Evolutionary conservation across 306 rosid species (phyloP), one percentile per base, ranked within the genome.

Genomic region (Trichosanthes cucumerina): DNA sequence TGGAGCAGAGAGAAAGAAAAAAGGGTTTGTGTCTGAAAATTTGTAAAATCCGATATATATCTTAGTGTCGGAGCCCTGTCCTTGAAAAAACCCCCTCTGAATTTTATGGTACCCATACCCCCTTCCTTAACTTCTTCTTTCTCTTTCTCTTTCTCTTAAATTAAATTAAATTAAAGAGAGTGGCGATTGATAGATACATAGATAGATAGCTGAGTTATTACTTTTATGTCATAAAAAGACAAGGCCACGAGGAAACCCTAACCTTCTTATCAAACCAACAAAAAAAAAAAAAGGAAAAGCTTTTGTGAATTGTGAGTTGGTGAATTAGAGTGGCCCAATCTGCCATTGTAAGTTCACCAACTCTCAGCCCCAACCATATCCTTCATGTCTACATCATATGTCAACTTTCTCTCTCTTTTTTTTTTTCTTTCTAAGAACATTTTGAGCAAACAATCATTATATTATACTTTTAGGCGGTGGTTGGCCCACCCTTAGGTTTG

Each of bases 381-480:
- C 80, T 74, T 60, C 57, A 58, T 60, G 80, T 77, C 80, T 77
- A 59, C 68, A 77, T 77, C 80, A 77, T 71, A 41, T 60, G 41
- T 77, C 80, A 77, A 21, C 80, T 21, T 57, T 76, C 14, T 43
- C 54, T 71, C 76, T 70, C 76, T 70, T 15, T 70, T 36, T 11
- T 16, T 7, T 9, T 71, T 36, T 72, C 53, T 72, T 12, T 4
- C 33, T 57, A n/a, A 2, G 4, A 23, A 26, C 18, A 24, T 10
- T 46, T 46, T 46, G 4, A 46, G 14, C 52, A 12, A 59, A 26
- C 66, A 59, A 59, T 59, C 62, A 56, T 53, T n/a, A 6, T 56
- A 16, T 50, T 15, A 0, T 16, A 50, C 56, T 50, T 50, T 50
- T 50, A 3, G 14, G 11, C 12, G 1, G 2, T 9, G 11, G 4